A percentile compares a stretch with the other conserved stretches of the same genome.
These are phyloP conservation scores for Penicillium crustosum DNA, from an alignment of 2,329 filamentous ascomycete species.

Conservation along the genomic window DNA sequence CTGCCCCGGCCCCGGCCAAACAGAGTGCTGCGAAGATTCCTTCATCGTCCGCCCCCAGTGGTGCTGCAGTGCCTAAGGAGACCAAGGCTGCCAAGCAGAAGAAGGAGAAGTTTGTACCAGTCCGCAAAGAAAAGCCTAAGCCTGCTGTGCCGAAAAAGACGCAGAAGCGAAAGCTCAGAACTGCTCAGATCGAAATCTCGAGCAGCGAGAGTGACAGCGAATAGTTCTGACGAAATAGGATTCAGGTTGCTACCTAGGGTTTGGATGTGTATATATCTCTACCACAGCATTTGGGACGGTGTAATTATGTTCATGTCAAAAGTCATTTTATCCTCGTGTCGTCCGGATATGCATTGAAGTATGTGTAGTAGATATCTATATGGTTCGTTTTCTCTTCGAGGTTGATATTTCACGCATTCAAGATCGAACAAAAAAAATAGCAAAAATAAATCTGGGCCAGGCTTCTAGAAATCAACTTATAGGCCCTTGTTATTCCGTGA, in stretches of 20 bases:
- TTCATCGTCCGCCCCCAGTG: not conserved
- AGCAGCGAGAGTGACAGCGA: slow-evolving; percentile 30
- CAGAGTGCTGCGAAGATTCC: slow-evolving; percentile 1
- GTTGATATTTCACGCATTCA: not conserved
- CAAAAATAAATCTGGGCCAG: not conserved
- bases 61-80: slow-evolving; percentile 2
- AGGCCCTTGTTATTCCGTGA: too few relatives aligned
- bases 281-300: slow-evolving; percentile 16
- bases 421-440: not conserved
- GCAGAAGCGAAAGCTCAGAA: slow-evolving; percentile 28
- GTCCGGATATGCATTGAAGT: not conserved
- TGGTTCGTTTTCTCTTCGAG: not conserved
- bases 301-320: slow-evolving; percentile 13
- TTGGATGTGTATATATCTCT: slow-evolving; percentile 18
- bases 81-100: slow-evolving; percentile 10
- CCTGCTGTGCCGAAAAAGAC: slow-evolving; percentile 25
- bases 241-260: slow-evolving; percentile 5
- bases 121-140: not conserved
- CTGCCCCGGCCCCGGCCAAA: slow-evolving; percentile 7
- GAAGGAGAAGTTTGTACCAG: slow-evolving; percentile 12
- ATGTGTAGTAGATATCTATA: not conserved
- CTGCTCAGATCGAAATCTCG: slow-evolving; percentile 26
- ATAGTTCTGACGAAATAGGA: slow-evolving; percentile 4
- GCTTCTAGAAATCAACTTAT: too few relatives aligned
- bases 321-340: slow-evolving; percentile 4